Evolutionary conservation across 306 rosid species (phyloP).

Genomic region (Dalbergia oliveri): DNA sequence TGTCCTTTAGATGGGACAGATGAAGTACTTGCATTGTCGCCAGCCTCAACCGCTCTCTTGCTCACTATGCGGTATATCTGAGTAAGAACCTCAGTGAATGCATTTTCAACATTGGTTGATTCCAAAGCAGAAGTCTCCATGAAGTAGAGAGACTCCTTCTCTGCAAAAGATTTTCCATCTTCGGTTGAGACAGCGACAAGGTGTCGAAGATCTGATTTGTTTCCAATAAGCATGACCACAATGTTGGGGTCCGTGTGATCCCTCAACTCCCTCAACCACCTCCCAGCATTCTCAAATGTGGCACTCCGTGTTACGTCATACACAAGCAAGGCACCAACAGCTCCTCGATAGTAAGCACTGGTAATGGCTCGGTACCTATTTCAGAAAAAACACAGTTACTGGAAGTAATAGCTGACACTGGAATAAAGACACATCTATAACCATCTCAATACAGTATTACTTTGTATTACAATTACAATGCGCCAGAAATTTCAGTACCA

Average conservation of each 20-base stretch:
- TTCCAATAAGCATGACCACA: conserved; percentile 86
- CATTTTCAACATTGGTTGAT: conserved; percentile 79
- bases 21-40: conserved; percentile 53
- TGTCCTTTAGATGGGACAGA: conserved; percentile 66
- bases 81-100: conserved; percentile 70
- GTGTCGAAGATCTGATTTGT: conserved; percentile 85
- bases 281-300: conserved; percentile 70
- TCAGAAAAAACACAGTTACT: conserved; percentile 19
- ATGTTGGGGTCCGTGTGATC: conserved; percentile 86
- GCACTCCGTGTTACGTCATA: conserved; percentile 78
- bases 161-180: conserved; percentile 76
- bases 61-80: conserved; percentile 79
- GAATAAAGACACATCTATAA: not conserved
- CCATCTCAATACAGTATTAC: conserved; percentile 4
- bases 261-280: conserved; percentile 91
- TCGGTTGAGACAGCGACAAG: conserved; percentile 73
- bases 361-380: conserved; percentile 89
- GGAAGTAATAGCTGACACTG: not conserved
- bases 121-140: conserved; percentile 93
- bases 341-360: conserved; percentile 89
- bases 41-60: conserved; percentile 78
- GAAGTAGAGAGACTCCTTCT: conserved; percentile 82
- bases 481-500: conserved; percentile 24
- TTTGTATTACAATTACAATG: not conserved
- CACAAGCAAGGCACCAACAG: conserved; percentile 84